Conservation (phyloP, 2,329 filamentous ascomycete species). For the Trichocomaceae sp. region DNA sequence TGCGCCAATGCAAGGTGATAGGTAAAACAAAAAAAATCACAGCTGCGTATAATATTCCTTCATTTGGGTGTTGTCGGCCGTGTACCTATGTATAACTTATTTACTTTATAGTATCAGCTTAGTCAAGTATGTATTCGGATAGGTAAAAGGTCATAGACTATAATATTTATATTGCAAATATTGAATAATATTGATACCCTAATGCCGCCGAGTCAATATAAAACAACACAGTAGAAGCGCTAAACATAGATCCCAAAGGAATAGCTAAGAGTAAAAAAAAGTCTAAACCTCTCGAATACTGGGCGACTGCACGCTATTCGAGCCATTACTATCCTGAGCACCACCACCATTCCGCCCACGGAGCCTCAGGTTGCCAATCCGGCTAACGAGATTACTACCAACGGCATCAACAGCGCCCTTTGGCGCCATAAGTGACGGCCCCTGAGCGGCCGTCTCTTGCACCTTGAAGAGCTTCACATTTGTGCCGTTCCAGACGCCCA, state of each 20-base stretch:
- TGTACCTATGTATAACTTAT: no score
- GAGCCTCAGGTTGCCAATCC: constrained; percentile 76
- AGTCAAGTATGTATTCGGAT: no score
- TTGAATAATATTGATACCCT: not conserved
- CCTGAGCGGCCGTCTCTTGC: constrained; percentile 72
- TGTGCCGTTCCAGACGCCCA: constrained; percentile 92
- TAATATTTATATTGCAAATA: not conserved
- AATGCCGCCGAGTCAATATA: not conserved
- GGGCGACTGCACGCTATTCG: constrained; percentile 23
- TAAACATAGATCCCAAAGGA: no score
- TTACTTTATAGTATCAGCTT: no score
- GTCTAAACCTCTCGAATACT: constrained; percentile 34
- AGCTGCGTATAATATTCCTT: no score
- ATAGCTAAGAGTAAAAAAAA: no score
- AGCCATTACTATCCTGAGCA: constrained; percentile 30
- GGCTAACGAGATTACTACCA: constrained; percentile 78
- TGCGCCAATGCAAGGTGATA: no score
- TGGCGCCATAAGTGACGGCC: constrained; percentile 75
- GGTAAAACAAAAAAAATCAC: no score
- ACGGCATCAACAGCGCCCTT: constrained; percentile 89
- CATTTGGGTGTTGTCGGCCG: no score
- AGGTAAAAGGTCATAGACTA: no score
- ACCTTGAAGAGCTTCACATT: constrained; percentile 82
- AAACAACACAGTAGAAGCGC: not conserved
- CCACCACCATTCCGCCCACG: constrained; percentile 42